Evolutionary conservation across 345 rosid genomes (phyloP).

Genomic region (Corchorus capsularis): DNA sequence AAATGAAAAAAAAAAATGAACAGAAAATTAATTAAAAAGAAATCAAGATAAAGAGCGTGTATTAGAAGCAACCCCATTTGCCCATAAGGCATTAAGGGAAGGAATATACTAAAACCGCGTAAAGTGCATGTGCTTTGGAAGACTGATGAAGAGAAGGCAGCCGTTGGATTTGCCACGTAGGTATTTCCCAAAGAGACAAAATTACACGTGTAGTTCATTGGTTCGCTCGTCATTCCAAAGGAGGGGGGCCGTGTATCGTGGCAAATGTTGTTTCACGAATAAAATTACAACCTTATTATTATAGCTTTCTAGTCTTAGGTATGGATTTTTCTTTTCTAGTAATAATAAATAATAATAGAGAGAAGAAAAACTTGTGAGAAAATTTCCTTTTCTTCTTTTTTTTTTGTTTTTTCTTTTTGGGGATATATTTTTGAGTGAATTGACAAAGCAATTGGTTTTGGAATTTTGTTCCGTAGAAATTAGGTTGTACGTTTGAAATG

Average conservation of each 20-base stretch:
- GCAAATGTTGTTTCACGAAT: not conserved
- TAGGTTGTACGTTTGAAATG: not conserved
- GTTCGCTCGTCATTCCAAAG: not conserved
- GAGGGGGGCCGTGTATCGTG: not conserved
- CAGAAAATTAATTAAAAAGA: not conserved
- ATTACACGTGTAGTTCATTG: not conserved
- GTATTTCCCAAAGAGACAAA: conserved; percentile 4
- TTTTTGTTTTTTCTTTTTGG: not conserved
- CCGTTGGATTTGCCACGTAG: conserved; percentile 38
- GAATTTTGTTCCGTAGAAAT: not conserved
- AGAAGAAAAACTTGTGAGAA: not conserved
- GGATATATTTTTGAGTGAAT: not conserved
- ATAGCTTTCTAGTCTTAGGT: not conserved
- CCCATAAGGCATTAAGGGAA: not conserved
- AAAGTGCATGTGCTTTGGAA: conserved; percentile 42
- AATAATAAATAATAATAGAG: no score
- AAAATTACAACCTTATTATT: not conserved
- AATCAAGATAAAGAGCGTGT: conserved; percentile 27
- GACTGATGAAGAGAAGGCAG: conserved; percentile 10
- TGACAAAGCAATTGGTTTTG: not conserved
- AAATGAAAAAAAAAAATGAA: not conserved
- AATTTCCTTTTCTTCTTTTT: not conserved
- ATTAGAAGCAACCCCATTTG: conserved; percentile 37
- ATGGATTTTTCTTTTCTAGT: no score
- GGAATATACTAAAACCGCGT: conserved; percentile 45